These are phyloP conservation scores for Niebla homalea DNA, from an alignment of 495 filamentous ascomycete genomes.

Conservation along the genomic window DNA sequence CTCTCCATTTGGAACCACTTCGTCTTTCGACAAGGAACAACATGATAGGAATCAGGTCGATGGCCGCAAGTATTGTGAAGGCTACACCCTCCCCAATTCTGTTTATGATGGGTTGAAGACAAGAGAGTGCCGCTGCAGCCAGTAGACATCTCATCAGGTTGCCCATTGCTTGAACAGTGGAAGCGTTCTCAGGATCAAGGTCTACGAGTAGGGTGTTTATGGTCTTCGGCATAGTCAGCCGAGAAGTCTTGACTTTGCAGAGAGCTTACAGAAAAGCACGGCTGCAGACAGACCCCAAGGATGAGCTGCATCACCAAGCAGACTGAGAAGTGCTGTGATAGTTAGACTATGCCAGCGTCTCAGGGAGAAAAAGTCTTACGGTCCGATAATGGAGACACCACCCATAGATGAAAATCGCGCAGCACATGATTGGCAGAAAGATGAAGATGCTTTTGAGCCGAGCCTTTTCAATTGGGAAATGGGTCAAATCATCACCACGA, in stretches of 20 bases:
- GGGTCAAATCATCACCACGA: slow-evolving; percentile 36
- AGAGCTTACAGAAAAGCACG: slow-evolving; percentile 3
- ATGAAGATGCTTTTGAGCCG: slow-evolving; percentile 30
- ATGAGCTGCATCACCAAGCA: slow-evolving; percentile 15
- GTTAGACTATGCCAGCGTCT: no score
- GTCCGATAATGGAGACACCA: slow-evolving; percentile 39
- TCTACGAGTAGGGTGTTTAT: slow-evolving; percentile 16
- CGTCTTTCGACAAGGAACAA: not conserved
- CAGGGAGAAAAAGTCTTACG: no score
- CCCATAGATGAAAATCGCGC: slow-evolving; percentile 37
- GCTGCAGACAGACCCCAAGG: not conserved
- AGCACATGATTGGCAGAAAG: slow-evolving; percentile 5
- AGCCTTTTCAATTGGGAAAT: slow-evolving; percentile 53
- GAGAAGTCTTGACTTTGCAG: not conserved
- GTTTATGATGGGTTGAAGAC: slow-evolving; percentile 15
- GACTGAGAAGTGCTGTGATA: not conserved
- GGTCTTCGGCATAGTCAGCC: not conserved
- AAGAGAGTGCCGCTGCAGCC: slow-evolving; percentile 10
- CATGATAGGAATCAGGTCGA: not conserved
- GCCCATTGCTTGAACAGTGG: slow-evolving; percentile 15
- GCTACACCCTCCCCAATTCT: slow-evolving; percentile 14
- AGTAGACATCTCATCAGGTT: slow-evolving; percentile 15
- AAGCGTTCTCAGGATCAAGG: slow-evolving; percentile 10
- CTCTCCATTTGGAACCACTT: not conserved
- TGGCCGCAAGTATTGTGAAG: slow-evolving; percentile 15